A percentile compares a stretch with the other conserved stretches of the same genome.
Conservation (phyloP, 2,329 filamentous ascomycete genomes). For the Colletotrichum spaethianum region DNA sequence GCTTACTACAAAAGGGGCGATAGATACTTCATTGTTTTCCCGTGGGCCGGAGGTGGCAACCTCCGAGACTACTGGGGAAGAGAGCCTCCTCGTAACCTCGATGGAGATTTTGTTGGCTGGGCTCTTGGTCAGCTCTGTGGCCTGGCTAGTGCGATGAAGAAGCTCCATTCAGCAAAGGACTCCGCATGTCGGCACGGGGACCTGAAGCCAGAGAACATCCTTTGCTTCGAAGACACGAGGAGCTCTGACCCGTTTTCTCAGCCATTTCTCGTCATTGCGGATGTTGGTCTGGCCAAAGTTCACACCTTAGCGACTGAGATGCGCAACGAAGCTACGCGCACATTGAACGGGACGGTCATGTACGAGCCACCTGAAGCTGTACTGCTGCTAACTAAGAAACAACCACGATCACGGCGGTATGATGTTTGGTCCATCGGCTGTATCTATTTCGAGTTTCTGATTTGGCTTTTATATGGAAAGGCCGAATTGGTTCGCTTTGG, state of each 20-base stretch:
- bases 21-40: not conserved
- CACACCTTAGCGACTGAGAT: not conserved
- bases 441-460: constrained; percentile 47
- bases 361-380: constrained; percentile 28
- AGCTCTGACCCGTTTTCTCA: not conserved
- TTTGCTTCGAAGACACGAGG: not conserved
- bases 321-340: constrained; percentile 1
- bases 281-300: constrained; percentile 12
- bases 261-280: constrained; percentile 14
- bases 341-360: not conserved
- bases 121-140: constrained; percentile 7
- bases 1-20: not conserved
- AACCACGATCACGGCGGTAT: constrained; percentile 45
- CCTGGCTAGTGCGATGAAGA: not conserved
- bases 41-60: constrained; percentile 24
- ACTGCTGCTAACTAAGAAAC: not conserved
- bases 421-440: constrained; percentile 52
- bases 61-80: constrained; percentile 20
- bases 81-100: not conserved
- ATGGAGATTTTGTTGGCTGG: not conserved
- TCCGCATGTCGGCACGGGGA: constrained; percentile 11
- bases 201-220: constrained; percentile 34
- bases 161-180: not conserved
- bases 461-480: constrained; percentile 48
- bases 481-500: constrained; percentile 3